These are phyloP conservation scores for Schwanniomyces polymorphus DNA, from an alignment of 805 yeast species.

Conservation along the genomic window DNA sequence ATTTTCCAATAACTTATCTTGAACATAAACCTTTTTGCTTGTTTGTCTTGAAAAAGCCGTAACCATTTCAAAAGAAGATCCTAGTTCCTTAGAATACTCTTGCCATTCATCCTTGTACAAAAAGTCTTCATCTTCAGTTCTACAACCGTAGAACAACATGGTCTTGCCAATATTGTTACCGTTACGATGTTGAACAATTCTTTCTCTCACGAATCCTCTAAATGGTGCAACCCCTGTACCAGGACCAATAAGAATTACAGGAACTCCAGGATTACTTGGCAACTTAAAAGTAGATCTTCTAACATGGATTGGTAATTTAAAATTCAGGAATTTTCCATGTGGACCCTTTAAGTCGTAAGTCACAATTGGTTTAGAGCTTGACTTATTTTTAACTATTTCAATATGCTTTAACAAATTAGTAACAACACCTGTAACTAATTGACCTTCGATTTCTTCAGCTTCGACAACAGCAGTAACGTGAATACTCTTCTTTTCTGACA, in stretches of 20 bases:
- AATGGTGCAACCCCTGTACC: conserved; percentile 99
- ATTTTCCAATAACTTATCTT: conserved; percentile 65
- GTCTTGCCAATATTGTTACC: conserved; percentile 60
- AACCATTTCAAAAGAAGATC: conserved; percentile 63
- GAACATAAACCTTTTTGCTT: conserved; percentile 72
- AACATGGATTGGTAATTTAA: conserved; percentile 83
- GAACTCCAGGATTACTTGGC: conserved; percentile 80
- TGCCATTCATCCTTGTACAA: conserved; percentile 91
- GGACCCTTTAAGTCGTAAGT: conserved; percentile 85
- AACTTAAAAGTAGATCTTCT: conserved; percentile 94
- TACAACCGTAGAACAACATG: conserved; percentile 83
- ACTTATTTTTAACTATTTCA: conserved; percentile 53
- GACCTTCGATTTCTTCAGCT: conserved; percentile 39
- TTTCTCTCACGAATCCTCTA: conserved; percentile 91
- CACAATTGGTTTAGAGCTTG: conserved; percentile 42
- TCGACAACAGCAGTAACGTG: conserved; percentile 94
- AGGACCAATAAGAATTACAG: conserved; percentile 92
- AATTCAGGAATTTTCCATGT: conserved; percentile 52
- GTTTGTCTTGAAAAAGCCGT: conserved; percentile 88
- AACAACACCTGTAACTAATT: conserved; percentile 75
- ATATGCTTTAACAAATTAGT: conserved; percentile 83
- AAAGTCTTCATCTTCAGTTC: conserved; percentile 77
- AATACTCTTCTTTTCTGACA: conserved; percentile 69
- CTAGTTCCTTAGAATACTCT: conserved; percentile 60
- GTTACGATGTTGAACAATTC: conserved; percentile 51